phyloP scores from a whole-genome alignment of 495 filamentous ascomycete genomes.

The Aspergillus funiculosus region DNA sequence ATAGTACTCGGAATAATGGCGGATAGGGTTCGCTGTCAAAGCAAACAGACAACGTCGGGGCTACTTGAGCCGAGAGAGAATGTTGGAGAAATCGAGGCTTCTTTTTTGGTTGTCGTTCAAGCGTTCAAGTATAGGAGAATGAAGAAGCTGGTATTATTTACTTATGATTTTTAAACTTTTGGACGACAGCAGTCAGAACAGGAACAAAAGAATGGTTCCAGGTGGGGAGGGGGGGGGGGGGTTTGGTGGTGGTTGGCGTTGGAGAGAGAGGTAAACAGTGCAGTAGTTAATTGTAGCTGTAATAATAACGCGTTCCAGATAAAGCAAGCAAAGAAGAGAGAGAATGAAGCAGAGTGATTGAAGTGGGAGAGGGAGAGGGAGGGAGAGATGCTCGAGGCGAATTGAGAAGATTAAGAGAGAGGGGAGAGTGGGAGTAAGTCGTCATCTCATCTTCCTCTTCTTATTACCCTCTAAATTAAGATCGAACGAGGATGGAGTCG shows the following conservation, averaged over 20 bases:
- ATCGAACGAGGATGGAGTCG: too few relatives aligned
- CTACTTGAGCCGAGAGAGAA: too few relatives aligned
- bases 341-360: background rate
- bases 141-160: too few relatives aligned
- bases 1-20: conserved; percentile 5
- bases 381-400: background rate
- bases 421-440: background rate
- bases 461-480: background rate
- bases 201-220: conserved; percentile 3
- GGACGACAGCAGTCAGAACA: background rate
- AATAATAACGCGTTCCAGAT: background rate
- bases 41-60: too few relatives aligned
- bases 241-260: too few relatives aligned
- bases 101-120: too few relatives aligned
- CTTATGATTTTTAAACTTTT: too few relatives aligned
- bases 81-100: conserved; percentile 3
- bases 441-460: background rate
- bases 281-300: too few relatives aligned
- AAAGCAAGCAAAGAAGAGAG: conserved; percentile 7
- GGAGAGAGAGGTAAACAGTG: too few relatives aligned
- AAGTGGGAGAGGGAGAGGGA: background rate
- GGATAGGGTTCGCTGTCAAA: conserved; percentile 16
- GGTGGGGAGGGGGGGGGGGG: too few relatives aligned
- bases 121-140: too few relatives aligned
- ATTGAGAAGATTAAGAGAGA: background rate